A percentile compares a stretch with the other conserved stretches of the same genome.
Conservation (phyloP, 108 stramenopile species). For the Fragilariopsis cylindrus region DNA sequence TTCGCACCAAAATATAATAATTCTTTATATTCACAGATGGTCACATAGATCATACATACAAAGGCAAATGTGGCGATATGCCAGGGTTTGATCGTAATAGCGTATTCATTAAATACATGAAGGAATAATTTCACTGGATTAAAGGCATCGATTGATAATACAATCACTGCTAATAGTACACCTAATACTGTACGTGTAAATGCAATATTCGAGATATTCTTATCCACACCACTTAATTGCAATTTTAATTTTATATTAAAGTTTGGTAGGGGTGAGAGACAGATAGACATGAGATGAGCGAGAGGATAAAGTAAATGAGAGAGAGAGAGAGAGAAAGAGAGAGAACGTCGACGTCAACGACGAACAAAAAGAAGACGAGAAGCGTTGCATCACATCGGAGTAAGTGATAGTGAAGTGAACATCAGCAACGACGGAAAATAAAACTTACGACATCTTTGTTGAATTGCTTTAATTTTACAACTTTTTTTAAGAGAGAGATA, state of each 20-base stretch:
- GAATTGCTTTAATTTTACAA: too few relatives aligned
- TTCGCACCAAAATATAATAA: conserved; percentile 82
- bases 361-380: too few relatives aligned
- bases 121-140: conserved; percentile 93
- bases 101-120: conserved; percentile 64
- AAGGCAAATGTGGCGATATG: conserved; percentile 74
- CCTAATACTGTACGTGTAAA: conserved; percentile 87
- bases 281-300: background rate
- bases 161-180: conserved; percentile 73
- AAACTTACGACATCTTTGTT: too few relatives aligned
- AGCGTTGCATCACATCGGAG: too few relatives aligned
- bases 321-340: background rate
- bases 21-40: conserved; percentile 78
- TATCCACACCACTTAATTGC: conserved; percentile 24
- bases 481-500: too few relatives aligned
- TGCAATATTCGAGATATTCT: conserved; percentile 44
- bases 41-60: conserved; percentile 66
- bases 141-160: conserved; percentile 83
- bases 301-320: background rate
- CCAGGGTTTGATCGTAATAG: conserved; percentile 57
- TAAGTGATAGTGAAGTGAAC: too few relatives aligned
- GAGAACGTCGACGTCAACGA: too few relatives aligned
- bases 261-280: background rate
- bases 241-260: background rate
- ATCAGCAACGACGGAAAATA: too few relatives aligned